Evolutionary conservation across 148 eudicot species (phyloP), one percentile per base, ranked within the genome.

Genomic region (Diospyros kaki): DNA sequence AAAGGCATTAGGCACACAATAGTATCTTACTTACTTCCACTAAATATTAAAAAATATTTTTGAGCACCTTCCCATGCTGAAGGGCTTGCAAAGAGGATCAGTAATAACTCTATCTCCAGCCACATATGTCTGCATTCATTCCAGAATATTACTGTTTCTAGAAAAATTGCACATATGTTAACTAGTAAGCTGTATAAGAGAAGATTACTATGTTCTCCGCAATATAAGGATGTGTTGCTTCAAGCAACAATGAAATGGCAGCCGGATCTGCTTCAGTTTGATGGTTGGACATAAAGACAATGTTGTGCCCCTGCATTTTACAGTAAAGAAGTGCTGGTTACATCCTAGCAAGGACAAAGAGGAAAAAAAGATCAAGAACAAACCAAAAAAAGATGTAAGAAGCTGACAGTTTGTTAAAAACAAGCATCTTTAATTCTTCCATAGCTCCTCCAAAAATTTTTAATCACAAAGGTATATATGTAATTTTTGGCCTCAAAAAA

Each of bases 241-340:
- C 98, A 73, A 96, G 85, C 69, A 96, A 89, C 85, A 93, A 81
- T 48, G 91, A 88, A 71, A 96, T 93, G 69, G 93, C 84, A 75
- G 98, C 99, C 77, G 99, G 99, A 83, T 96, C 99, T 78, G 99
- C 98, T 88, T 96, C 99, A 56, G 86, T 78, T 87, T 96, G 99
- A 81, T 96, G 99, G 86, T 96, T 96, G 80, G 99, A 96, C 74
- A 96, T 96, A 81, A 96, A 87, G 83, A 96, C 77, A 79, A 96
- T 69, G 67, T 96, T 96, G 58, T 96, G 93, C 14, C 99, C 99
- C 99, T 96, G 88, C 83, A 79, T 72, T 72, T 74, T n/a, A 46
- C 48, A 46, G 58, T 48, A 75, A 64, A 63, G 17, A 39, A 74
- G 61, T 18, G 41, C 63, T 45, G 11, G 63, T 63, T 54, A 79